These are phyloP conservation scores for Letharia columbiana DNA, from an alignment of 495 filamentous ascomycete genomes.

Conservation along the genomic window DNA sequence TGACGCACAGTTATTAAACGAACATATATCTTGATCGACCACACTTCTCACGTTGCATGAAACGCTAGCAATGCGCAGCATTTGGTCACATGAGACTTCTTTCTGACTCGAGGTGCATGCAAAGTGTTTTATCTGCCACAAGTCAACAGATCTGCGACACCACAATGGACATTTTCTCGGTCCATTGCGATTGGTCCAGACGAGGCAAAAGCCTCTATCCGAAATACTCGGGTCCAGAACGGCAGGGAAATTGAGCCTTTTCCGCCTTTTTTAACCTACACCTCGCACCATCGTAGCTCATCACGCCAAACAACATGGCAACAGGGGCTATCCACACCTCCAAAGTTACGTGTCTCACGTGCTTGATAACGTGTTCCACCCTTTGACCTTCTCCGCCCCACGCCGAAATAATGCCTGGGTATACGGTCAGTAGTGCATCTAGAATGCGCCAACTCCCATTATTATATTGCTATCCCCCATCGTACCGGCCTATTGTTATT, in stretches of 20 bases:
- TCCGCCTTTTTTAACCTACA: background rate
- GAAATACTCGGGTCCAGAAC: background rate
- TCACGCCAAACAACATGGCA: background rate
- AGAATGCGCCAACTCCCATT: background rate
- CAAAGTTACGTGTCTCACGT: background rate
- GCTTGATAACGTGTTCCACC: background rate
- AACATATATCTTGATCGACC: background rate
- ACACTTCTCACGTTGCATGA: background rate
- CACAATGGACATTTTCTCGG: background rate
- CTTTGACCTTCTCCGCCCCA: background rate
- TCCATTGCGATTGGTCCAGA: background rate
- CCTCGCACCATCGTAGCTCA: background rate
- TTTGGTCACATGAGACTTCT: background rate
- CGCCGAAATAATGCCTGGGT: background rate
- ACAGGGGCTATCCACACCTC: background rate
- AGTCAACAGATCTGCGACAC: background rate
- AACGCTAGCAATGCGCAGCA: too few relatives aligned
- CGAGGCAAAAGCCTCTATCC: background rate
- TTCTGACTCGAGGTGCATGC: background rate
- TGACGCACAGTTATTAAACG: too few relatives aligned
- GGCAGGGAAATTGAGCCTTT: background rate
- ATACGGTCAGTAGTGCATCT: background rate
- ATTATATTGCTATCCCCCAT: background rate
- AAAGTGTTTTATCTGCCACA: conserved; percentile 1
- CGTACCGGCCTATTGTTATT: background rate